A percentile compares a stretch with the other conserved stretches of the same genome.
Evolutionary conservation across 371 early-diverging fungal species (phyloP).

Genomic region (Mortierella sp.): DNA sequence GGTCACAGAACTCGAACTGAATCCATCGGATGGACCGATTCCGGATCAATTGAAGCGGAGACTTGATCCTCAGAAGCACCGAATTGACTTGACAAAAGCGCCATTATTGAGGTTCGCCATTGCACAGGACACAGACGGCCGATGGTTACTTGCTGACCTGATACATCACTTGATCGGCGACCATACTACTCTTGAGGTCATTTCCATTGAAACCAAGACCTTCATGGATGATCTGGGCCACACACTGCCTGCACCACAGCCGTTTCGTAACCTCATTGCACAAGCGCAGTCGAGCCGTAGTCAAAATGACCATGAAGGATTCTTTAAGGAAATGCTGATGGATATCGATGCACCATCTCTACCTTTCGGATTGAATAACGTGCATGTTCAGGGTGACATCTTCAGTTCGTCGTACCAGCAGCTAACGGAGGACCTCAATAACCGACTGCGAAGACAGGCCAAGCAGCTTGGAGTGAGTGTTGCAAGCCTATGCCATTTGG

Average conservation of each 20-base stretch:
- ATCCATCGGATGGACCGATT: constrained; percentile 15
- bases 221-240: constrained; percentile 8
- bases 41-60: background rate
- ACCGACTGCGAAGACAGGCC: constrained; percentile 14
- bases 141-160: constrained; percentile 11
- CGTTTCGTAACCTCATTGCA: constrained; percentile 23
- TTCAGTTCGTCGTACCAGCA: background rate
- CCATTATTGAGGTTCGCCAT: constrained; percentile 5
- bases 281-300: constrained; percentile 6
- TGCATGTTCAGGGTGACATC: constrained; percentile 1
- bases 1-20: constrained; percentile 2
- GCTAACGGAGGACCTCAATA: constrained; percentile 14
- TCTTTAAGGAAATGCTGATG: constrained; percentile 15
- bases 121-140: constrained; percentile 6
- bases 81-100: constrained; percentile 9
- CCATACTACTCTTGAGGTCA: constrained; percentile 6
- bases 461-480: constrained; percentile 14
- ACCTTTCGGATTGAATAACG: constrained; percentile 16
- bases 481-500: constrained; percentile 16
- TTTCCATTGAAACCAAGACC: constrained; percentile 6
- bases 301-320: constrained; percentile 1
- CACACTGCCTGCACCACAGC: constrained; percentile 11
- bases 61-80: constrained; percentile 1
- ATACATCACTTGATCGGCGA: constrained; percentile 18
- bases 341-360: constrained; percentile 21